A percentile compares a stretch with the other conserved stretches of the same genome.
Evolutionary conservation across 371 early-diverging fungal genomes (phyloP).

Genomic region (Batrachochytrium dendrobatidis): DNA sequence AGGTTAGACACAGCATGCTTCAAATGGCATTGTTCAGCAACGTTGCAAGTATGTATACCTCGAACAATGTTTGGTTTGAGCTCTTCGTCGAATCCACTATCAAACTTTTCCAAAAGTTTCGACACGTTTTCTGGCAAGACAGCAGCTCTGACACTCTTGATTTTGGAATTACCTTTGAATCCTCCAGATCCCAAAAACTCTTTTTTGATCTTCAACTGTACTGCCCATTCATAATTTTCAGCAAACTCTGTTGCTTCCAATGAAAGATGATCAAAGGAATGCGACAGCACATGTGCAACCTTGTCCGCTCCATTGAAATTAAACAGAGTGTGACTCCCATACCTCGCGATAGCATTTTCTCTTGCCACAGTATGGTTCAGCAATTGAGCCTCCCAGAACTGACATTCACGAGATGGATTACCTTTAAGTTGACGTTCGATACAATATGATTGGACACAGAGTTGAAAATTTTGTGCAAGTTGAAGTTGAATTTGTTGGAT

Average conservation of each 20-base stretch:
- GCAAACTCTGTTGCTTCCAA: background rate
- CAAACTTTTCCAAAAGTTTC: background rate
- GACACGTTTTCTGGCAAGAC: background rate
- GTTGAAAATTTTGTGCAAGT: conserved; percentile 7
- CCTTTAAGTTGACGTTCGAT: conserved; percentile 4
- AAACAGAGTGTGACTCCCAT: background rate
- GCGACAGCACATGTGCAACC: background rate
- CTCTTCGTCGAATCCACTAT: background rate
- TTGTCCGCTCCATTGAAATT: background rate
- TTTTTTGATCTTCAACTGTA: conserved; percentile 1
- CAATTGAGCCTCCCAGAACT: background rate
- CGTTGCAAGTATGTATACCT: too few species aligned
- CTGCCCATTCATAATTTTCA: background rate
- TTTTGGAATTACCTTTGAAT: too few species aligned
- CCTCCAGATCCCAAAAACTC: too few species aligned
- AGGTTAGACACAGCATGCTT: too few species aligned
- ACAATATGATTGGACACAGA: conserved; percentile 1
- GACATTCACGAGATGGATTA: background rate
- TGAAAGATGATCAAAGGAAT: background rate
- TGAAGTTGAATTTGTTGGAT: conserved; percentile 2
- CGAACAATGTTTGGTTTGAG: background rate
- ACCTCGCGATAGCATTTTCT: too few species aligned
- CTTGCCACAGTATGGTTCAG: too few species aligned
- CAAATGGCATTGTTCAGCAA: too few species aligned
- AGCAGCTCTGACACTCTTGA: background rate